These are phyloP conservation scores for Naematelia encephala DNA, from an alignment of 768 basidiomycete genomes.

Conservation along the genomic window DNA sequence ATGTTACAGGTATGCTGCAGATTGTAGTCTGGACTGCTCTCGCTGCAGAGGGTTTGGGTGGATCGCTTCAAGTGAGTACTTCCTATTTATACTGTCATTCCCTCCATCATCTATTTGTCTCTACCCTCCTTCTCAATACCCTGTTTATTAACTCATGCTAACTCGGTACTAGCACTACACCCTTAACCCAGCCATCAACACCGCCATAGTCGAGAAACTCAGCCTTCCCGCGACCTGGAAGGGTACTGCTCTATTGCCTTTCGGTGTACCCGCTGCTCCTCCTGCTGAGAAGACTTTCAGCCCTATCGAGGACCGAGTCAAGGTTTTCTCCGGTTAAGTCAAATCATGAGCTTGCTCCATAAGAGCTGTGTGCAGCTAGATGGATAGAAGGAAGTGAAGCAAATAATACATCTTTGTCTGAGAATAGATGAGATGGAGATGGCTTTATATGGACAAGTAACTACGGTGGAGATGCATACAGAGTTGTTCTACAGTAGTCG, in stretches of 20 bases:
- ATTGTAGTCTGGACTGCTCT: slow-evolving; percentile 50
- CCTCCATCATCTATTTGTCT: background rate
- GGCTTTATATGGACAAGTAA: too few species aligned
- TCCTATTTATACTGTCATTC: slow-evolving; percentile 1
- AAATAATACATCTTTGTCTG: too few species aligned
- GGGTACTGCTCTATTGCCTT: slow-evolving; percentile 46
- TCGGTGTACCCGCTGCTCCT: slow-evolving; percentile 44
- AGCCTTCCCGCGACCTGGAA: slow-evolving; percentile 15
- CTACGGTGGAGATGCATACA: too few species aligned
- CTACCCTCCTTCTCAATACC: background rate
- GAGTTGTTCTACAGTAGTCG: too few species aligned
- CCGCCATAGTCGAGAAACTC: slow-evolving; percentile 14
- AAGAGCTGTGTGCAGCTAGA: too few species aligned
- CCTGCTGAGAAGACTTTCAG: slow-evolving; percentile 42
- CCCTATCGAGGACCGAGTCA: slow-evolving; percentile 48
- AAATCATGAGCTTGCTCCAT: background rate
- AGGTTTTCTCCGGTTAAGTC: slow-evolving; percentile 33
- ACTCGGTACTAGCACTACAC: slow-evolving; percentile 38
- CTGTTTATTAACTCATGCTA: too few species aligned
- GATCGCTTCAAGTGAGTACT: slow-evolving; percentile 35
- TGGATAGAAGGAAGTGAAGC: too few species aligned
- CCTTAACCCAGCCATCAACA: slow-evolving; percentile 11
- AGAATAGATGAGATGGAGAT: too few species aligned
- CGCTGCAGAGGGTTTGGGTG: slow-evolving; percentile 49
- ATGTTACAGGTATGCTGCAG: slow-evolving; percentile 49